Conservation (phyloP, 1,139 yeast genomes). For the Protomyces macrosporus region DNA sequence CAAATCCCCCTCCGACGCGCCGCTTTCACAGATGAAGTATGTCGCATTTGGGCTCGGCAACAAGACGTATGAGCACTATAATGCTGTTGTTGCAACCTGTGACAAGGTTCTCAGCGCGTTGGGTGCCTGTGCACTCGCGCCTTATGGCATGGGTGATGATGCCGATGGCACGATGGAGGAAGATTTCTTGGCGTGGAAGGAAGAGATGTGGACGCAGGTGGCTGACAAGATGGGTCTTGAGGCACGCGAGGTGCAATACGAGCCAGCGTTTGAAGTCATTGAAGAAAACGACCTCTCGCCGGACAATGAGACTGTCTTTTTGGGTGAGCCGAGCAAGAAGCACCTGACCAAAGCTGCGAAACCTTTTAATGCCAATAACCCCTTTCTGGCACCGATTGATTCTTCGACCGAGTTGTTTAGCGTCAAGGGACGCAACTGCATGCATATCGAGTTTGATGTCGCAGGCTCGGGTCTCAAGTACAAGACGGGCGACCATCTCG, state of each 20-base stretch:
- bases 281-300: constrained; percentile 36
- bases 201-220: constrained; percentile 44
- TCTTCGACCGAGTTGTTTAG: constrained; percentile 65
- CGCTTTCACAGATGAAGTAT: constrained; percentile 58
- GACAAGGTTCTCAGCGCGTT: constrained; percentile 49
- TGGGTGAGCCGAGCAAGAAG: constrained; percentile 77
- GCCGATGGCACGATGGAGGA: constrained; percentile 94
- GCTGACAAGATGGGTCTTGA: constrained; percentile 52
- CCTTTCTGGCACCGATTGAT: constrained; percentile 68
- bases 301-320: constrained; percentile 48
- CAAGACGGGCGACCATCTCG: constrained; percentile 93
- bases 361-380: constrained; percentile 80
- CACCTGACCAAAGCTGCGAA: constrained; percentile 58
- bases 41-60: constrained; percentile 88
- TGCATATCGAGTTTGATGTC: constrained; percentile 84
- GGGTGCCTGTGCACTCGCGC: constrained; percentile 69
- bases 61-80: constrained; percentile 85
- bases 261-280: constrained; percentile 58
- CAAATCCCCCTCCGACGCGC: constrained; percentile 44
- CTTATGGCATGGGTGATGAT: constrained; percentile 86
- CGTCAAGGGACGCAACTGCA: constrained; percentile 65
- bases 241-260: constrained; percentile 59
- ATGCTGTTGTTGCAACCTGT: constrained; percentile 69
- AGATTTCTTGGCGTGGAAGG: constrained; percentile 92
- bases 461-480: constrained; percentile 71